Conservation (phyloP, 2,329 filamentous ascomycete genomes). For the Acephala macrosclerotiorum region DNA sequence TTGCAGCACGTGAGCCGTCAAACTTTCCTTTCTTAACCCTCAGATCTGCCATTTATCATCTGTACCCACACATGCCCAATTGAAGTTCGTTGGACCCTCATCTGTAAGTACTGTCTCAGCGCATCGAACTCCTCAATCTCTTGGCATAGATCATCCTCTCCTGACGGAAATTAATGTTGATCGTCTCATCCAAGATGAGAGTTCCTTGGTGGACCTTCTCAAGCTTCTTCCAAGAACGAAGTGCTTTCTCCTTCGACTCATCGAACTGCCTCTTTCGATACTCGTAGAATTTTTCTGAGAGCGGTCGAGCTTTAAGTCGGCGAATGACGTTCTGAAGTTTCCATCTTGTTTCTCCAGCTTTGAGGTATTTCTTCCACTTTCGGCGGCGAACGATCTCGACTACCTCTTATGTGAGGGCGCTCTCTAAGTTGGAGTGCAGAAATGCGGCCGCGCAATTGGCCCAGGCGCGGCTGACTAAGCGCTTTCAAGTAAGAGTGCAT, state of each 20-base stretch:
- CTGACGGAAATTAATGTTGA: slow-evolving; percentile 29
- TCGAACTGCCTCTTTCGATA: slow-evolving; percentile 23
- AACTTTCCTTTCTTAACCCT: too few species aligned
- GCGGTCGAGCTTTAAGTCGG: slow-evolving; percentile 14
- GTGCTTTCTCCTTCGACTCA: slow-evolving; percentile 23
- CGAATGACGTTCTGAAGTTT: slow-evolving; percentile 23
- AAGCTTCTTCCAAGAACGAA: slow-evolving; percentile 25
- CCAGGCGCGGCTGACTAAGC: too few species aligned
- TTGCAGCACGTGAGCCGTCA: too few species aligned
- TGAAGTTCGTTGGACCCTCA: too few species aligned
- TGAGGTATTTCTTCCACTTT: slow-evolving; percentile 27
- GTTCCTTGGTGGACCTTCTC: slow-evolving; percentile 28
- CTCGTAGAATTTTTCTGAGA: slow-evolving; percentile 20
- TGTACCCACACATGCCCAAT: too few species aligned
- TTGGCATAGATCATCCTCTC: slow-evolving; percentile 31
- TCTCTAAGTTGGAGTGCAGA: too few species aligned
- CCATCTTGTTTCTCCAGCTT: slow-evolving; percentile 24
- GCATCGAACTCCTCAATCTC: slow-evolving; percentile 14
- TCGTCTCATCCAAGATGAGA: slow-evolving; percentile 26
- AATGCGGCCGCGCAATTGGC: too few species aligned
- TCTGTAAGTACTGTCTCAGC: neutral
- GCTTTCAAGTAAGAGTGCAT: too few species aligned
- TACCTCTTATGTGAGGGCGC: neutral
- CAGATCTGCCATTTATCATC: too few species aligned
- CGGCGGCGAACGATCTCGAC: slow-evolving; percentile 24